Evolutionary conservation across 2,329 filamentous ascomycete species (phyloP).

Genomic region (Metarhizium rileyi): DNA sequence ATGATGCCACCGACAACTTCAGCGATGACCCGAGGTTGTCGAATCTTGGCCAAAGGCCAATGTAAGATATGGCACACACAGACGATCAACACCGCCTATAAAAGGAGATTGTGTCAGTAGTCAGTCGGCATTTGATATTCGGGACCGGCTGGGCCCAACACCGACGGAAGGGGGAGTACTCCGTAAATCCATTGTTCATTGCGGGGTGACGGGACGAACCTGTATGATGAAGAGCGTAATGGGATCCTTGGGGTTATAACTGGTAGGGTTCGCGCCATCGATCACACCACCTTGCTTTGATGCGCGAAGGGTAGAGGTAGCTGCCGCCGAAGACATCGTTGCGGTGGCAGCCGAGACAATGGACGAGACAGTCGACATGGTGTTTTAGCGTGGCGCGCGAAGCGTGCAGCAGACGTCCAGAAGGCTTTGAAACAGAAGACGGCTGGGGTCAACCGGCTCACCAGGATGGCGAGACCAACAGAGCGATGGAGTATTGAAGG

Average conservation of each 20-base stretch:
- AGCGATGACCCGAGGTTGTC: constrained; percentile 74
- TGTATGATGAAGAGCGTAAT: constrained; percentile 71
- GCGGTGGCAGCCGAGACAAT: constrained; percentile 13
- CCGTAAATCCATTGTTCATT: no score
- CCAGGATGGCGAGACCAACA: not conserved
- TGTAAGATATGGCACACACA: constrained; percentile 48
- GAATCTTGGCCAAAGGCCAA: constrained; percentile 65
- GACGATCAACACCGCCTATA: constrained; percentile 35
- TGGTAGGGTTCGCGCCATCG: constrained; percentile 58
- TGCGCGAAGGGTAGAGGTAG: constrained; percentile 21
- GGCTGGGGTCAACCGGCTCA: not conserved
- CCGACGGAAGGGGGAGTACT: not conserved
- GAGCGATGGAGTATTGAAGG: not conserved
- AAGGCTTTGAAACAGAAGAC: not conserved
- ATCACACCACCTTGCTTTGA: constrained; percentile 51
- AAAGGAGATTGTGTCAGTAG: no score
- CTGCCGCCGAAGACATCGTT: constrained; percentile 17
- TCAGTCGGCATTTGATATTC: not conserved
- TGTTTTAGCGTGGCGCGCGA: not conserved
- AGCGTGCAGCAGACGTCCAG: not conserved
- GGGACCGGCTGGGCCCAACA: not conserved
- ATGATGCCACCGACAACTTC: constrained; percentile 81
- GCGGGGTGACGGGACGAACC: constrained; percentile 22
- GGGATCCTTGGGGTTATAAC: constrained; percentile 61
- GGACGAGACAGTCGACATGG: constrained; percentile 8